Evolutionary conservation across 352 stramenopile genomes (phyloP), one percentile per base, ranked within the genome.

Genomic region (Globisporangium heterothallicum): DNA sequence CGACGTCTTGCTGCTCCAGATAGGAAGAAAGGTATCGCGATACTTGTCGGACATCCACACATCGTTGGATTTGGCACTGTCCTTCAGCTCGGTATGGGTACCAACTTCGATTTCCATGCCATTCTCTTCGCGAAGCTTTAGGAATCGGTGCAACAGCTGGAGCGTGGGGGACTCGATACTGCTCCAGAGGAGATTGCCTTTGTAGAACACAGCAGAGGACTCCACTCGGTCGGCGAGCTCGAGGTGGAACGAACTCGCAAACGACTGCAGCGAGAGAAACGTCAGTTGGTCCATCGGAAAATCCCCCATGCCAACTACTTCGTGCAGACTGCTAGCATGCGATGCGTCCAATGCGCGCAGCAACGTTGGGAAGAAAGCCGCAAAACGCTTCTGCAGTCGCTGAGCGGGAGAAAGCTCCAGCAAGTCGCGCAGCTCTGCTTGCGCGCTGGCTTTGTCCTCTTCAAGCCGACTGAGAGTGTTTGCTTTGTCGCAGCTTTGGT

Each of bases 1-100:
- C 2, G 72, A 71, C 16, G 69, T 61, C 40, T 82, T 81, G 56
- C 77, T 88, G 8, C 72, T 78, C 74, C 74, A 88, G 30, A 88
- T 35, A 21, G 77, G 72, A 19, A 66, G 63, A 50, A 86, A 88
- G 1, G 77, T 80, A 41, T 88, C 63, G 6, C 76, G 63, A 46
- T 85, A 88, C 19, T 67, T 66, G 16, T 58, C 47, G 13, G 16
- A 3, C 72, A 83, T 82, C 77, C 77, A 88, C 13, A 53, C 32
- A 25, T 26, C 9, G 5, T 38, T n/a, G n/a, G n/a, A n/a, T n/a
- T n/a, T n/a, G n/a, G n/a, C n/a, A n/a, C n/a, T 41, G 2, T 41
- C n/a, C 21, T 62, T 36, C 6, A 36, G 6, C 30, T 8, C 6
- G 30, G 30, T 22, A 26, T 44, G 10, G 0, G 32, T 19, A 4